These are phyloP conservation scores for Elaphomyces granulatus DNA, from an alignment of 495 filamentous ascomycete species.

Conservation along the genomic window DNA sequence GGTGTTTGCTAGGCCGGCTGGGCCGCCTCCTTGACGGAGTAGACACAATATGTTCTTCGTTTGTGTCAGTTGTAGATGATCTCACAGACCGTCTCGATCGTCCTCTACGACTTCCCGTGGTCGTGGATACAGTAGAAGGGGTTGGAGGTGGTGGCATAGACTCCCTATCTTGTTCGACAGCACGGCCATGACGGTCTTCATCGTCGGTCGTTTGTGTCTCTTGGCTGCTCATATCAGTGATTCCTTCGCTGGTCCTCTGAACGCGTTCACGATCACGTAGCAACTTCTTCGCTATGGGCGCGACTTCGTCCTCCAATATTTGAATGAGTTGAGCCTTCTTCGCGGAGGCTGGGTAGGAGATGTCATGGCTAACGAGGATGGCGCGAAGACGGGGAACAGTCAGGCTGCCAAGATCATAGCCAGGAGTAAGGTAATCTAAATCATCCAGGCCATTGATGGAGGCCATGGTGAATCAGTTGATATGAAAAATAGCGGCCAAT, in stretches of 20 bases:
- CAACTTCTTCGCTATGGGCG: constrained; percentile 62
- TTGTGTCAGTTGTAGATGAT: constrained; percentile 22
- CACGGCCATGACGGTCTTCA: constrained; percentile 17
- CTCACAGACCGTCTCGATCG: constrained; percentile 27
- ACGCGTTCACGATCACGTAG: constrained; percentile 59
- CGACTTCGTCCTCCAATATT: constrained; percentile 64
- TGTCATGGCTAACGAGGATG: constrained; percentile 74
- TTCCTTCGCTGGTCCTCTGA: constrained; percentile 69
- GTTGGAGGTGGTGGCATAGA: constrained; percentile 35
- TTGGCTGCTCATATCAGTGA: constrained; percentile 59
- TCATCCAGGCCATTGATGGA: constrained; percentile 39
- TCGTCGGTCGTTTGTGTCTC: constrained; percentile 34
- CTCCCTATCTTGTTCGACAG: constrained; percentile 16
- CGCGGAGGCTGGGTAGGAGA: constrained; percentile 67
- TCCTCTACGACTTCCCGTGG: constrained; percentile 27
- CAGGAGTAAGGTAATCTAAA: constrained; percentile 65
- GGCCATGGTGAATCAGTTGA: constrained; percentile 43
- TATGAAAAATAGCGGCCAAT: background rate
- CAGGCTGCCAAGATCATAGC: constrained; percentile 68
- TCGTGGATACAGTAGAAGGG: constrained; percentile 30
- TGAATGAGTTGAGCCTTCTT: constrained; percentile 82
- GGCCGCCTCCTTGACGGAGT: constrained; percentile 18
- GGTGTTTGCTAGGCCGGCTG: constrained; percentile 38
- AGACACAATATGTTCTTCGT: constrained; percentile 16
- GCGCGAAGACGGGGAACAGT: constrained; percentile 77